Conservation (phyloP, 148 eudicot genomes). For the Vaccinium myrtillus region DNA sequence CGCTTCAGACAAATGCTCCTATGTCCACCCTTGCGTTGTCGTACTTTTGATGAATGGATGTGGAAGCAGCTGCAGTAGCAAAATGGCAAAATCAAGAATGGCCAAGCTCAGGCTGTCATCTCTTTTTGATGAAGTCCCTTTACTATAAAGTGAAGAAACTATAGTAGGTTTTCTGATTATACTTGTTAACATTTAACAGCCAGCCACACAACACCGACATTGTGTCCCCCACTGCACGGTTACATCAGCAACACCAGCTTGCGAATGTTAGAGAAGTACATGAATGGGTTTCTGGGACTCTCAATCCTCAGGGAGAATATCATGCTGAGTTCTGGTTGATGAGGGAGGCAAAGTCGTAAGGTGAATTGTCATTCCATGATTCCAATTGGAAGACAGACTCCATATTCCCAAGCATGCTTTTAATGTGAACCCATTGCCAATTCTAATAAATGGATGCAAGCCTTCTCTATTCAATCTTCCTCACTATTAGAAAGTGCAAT, state of each 20-base stretch:
- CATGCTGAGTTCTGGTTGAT: not conserved
- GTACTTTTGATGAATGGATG: constrained; percentile 80
- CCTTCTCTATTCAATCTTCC: not conserved
- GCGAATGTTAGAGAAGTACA: not conserved
- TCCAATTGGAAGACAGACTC: not conserved
- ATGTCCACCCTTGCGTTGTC: constrained; percentile 63
- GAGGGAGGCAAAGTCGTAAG: not conserved
- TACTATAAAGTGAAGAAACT: not conserved
- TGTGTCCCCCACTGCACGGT: not conserved
- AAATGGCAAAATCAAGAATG: constrained; percentile 12
- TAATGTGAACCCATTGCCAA: not conserved
- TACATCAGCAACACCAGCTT: not conserved
- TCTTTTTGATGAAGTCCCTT: constrained; percentile 1
- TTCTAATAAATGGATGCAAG: not conserved
- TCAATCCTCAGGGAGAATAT: not conserved
- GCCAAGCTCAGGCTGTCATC: not conserved
- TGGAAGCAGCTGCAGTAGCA: constrained; percentile 67
- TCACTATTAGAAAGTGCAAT: not conserved
- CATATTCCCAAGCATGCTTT: not conserved
- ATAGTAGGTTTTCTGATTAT: not conserved
- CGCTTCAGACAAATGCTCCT: constrained; percentile 61
- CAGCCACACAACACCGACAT: not conserved
- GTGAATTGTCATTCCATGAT: not conserved
- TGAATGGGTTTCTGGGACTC: not conserved
- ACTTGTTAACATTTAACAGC: not conserved